Base-by-base conservation (phyloP, 352 stramenopile species). In the Aphanomyces astaci region DNA sequence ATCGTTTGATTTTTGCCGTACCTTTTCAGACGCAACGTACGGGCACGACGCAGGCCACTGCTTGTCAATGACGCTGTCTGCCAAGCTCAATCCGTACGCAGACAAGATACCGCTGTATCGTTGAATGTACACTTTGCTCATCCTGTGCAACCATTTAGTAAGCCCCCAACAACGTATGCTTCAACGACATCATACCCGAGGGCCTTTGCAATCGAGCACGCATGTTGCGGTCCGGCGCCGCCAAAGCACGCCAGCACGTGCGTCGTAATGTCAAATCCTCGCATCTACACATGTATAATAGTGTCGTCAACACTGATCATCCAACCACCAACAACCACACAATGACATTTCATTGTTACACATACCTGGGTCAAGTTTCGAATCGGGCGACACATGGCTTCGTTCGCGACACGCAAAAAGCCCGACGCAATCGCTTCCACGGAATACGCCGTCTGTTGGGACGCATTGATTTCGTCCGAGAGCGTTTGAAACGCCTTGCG, bases 331-430 rank as follows among this genome's bases (percentile, higher is more conserved):
- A n/a, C n/a, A n/a, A n/a, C n/a, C n/a, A n/a, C n/a, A n/a, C n/a
- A n/a, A n/a, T n/a, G n/a, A n/a, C n/a, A n/a, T n/a, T n/a, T n/a
- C n/a, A n/a, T n/a, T n/a, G n/a, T n/a, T n/a, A n/a, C n/a, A n/a
- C 33, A 11, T 71, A 66, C 64, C 28, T 95, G 87, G 27, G 97
- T 99, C 46, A 99, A 77, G 74, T 99, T 99, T 40, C 97, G 92
- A 75, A 99, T 99, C 0, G 96, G 97, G n/a, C 97, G 92, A 72
- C 96, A 99, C 96, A 99, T 99, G 2, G 97, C 95, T 76, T 99
- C 97, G 76, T 99, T 99, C 24, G 97, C 97, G 19, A 99, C 96
- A 28, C 96, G 84, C 46, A 99, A 76, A 71, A 99, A 99, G 5
- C 97, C 97, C 57, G 92, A 98, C 1, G 97, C 97, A 9, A 99